Base-by-base conservation (phyloP, 176 grass and related monocot species). In the sorghum (Sorghum bicolor) region DNA sequence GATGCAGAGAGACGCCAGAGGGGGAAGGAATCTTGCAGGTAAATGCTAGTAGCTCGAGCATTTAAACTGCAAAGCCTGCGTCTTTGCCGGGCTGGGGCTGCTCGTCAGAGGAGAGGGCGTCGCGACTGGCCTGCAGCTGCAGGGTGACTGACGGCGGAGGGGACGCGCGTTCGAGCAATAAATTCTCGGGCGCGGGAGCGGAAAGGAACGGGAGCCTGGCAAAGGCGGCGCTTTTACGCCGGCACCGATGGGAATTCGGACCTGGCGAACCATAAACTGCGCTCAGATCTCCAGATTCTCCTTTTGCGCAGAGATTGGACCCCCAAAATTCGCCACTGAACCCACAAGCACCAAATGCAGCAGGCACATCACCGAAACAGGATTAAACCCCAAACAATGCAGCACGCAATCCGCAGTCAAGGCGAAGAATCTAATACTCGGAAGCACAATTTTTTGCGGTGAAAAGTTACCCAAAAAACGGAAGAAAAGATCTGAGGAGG, bases 181-280 rank as follows among this genome's bases (percentile, higher is more conserved):
- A 90, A 82, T 90, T 86, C 79, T 86, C 67, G 84, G 83, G 74
- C 36, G 67, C 88, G 84, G 84, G 88, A 90, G 88, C 67, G 45
- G 74, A 90, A 79, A 90, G 84, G 74, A 80, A 74, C 79, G 74
- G 88, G 84, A 17, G 5, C 50, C 78, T 61, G 79, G 71, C 26
- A 82, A 86, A 90, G 75, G 83, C 20, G 78, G 7, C 65, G 66
- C 83, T 80, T 86, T 86, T 86, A 82, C 83, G 79, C 7, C 79
- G 70, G 72, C 72, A 74, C 9, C 67, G 57, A 78, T 79, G 74
- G 36, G 58, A 82, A 79, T 68, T 74, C 70, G 50, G 84, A 67
- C 76, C 79, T 24, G 26, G 26, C 72, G 41, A 60, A 65, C 70
- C 88, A 45, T 86, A 72, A 86, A 85, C 48, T 55, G 34, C 33